Evolutionary conservation across 257 asterid species (phyloP), one percentile per base, ranked within the genome.

Genomic region (Marsdenia floribunda): DNA sequence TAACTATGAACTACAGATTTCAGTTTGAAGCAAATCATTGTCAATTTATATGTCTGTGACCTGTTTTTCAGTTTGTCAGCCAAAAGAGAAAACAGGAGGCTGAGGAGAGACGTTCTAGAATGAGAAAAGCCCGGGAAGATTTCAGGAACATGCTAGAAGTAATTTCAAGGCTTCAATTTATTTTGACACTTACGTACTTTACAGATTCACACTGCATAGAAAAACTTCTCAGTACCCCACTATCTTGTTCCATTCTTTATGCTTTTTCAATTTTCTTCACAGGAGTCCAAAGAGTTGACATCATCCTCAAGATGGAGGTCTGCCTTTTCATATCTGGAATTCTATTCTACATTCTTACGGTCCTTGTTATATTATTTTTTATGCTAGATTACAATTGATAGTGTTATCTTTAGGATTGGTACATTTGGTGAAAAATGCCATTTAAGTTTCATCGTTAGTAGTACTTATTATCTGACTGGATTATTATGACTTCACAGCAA

Each of bases 91-190:
- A 87, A 75, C 90, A 79, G 74, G 99, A 95, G 83, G 93, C 88
- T 77, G 98, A 95, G 76, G 98, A 92, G 82, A 92, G 84, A 73
- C 98, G 97, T 22, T 81, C 80, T 71, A 87, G 89, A 73, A 92
- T 83, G 87, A 92, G 90, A 83, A 89, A 85, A 77, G 96, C 96
- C 35, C 87, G 86, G 78, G 97, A 92, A 74, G 96, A 89, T 82
- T 95, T 89, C 83, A 95, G 79, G 85, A 85, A 75, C 74, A 92
- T 95, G 98, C 80, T 92, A 77, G 96, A 88, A 80, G 99, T 95
- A 84, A 72, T 88, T 79, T 50, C 59, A 29, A 60, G 73, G 26
- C 15, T 53, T 71, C 75, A 33, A 71, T 18, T 2, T 49, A 10
- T 14, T 70, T 19, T 35, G 37, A 33, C n/a, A 19, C 35, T 50